Evolutionary conservation across 805 yeast species (phyloP).

Genomic region (Ogataea parapolymorpha): DNA sequence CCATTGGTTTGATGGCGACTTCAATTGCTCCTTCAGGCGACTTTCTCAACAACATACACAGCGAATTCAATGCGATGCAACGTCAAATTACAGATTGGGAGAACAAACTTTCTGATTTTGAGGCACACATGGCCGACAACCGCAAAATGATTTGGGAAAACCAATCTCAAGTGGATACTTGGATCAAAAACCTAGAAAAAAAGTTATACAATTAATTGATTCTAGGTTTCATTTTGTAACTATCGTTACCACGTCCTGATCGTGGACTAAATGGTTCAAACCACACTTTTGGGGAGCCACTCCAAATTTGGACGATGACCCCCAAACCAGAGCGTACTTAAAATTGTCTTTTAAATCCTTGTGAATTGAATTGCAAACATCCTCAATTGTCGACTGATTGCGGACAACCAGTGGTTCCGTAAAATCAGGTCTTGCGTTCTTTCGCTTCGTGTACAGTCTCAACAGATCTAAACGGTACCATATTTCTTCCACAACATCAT

Average conservation of each 20-base stretch:
- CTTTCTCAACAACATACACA: constrained; percentile 15
- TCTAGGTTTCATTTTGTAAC: constrained; percentile 50
- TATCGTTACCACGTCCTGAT: constrained; percentile 91
- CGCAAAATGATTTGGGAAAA: constrained; percentile 5
- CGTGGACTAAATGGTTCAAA: constrained; percentile 72
- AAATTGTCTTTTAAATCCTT: constrained; percentile 89
- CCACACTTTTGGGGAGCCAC: constrained; percentile 98
- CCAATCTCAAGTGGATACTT: no score
- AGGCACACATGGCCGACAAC: constrained; percentile 10
- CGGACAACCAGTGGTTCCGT: constrained; percentile 90
- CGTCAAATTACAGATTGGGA: constrained; percentile 22
- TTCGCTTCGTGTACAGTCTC: constrained; percentile 82
- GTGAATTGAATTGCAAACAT: constrained; percentile 88
- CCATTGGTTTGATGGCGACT: background rate
- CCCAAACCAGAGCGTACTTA: constrained; percentile 96
- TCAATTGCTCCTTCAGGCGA: constrained; percentile 3
- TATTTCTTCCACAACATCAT: constrained; percentile 86
- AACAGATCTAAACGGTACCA: constrained; percentile 84
- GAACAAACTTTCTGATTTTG: constrained; percentile 20
- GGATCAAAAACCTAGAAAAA: no score
- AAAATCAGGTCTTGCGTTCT: constrained; percentile 80
- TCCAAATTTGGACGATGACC: constrained; percentile 73
- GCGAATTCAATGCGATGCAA: constrained; percentile 19
- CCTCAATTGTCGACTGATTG: constrained; percentile 70
- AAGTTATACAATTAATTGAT: no score